Evolutionary conservation across 495 filamentous ascomycete species (phyloP).

Genomic region (Neurospora sp.): DNA sequence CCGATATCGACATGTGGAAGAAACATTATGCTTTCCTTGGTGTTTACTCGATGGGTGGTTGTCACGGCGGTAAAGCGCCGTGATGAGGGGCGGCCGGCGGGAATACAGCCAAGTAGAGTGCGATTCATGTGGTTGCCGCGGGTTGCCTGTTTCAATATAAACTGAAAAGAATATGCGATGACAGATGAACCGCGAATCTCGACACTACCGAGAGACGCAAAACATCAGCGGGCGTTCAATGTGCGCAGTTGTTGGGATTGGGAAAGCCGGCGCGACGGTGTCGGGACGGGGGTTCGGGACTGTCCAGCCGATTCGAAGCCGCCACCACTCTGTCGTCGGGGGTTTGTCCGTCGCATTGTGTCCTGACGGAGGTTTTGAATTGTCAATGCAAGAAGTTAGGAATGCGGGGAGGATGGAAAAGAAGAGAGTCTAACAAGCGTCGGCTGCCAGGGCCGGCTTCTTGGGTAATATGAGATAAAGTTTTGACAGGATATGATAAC

Average conservation of each 20-base stretch:
- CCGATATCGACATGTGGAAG: neutral
- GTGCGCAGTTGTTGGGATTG: neutral
- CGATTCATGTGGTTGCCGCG: neutral
- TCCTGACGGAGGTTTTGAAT: neutral
- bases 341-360: neutral
- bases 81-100: neutral
- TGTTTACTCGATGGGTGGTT: neutral
- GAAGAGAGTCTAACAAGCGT: neutral
- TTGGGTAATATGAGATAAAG: rapidly evolving
- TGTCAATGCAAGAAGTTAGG: neutral
- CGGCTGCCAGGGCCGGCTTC: neutral
- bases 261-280: neutral
- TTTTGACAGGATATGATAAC: neutral
- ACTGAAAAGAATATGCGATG: neutral
- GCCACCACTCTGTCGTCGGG: neutral
- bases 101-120: neutral
- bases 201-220: neutral
- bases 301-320: neutral
- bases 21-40: neutral
- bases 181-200: neutral
- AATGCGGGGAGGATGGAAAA: neutral
- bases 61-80: neutral
- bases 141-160: neutral
- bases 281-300: neutral
- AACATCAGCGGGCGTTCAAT: neutral